These are phyloP conservation scores for Colletotrichum endophyticum DNA, from an alignment of 2,329 filamentous ascomycete species.

Conservation along the genomic window DNA sequence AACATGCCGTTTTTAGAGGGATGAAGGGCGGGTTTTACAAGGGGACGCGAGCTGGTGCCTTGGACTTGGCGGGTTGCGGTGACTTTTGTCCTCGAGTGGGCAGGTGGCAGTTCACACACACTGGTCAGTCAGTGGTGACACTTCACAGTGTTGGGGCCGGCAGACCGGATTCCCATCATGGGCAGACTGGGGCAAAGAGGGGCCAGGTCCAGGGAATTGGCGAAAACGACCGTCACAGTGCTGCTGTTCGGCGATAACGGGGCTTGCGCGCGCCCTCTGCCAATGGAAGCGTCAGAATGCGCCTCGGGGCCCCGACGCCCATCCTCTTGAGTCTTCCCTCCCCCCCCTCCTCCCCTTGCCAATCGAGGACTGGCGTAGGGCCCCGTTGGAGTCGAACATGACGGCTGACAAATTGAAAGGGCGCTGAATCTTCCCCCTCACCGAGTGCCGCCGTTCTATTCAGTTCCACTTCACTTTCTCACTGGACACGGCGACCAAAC, in stretches of 20 bases:
- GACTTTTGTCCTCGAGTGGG: neutral
- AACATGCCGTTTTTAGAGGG: neutral
- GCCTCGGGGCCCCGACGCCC: neutral
- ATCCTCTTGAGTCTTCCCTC: neutral
- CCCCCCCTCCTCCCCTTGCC: constrained; percentile 8
- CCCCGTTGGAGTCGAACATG: neutral
- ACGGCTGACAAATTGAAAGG: constrained; percentile 23
- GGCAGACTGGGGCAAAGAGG: neutral
- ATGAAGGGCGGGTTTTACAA: neutral
- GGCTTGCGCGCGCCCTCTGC: neutral
- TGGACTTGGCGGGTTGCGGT: neutral
- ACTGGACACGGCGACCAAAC: neutral
- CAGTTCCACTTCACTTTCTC: constrained; percentile 14
- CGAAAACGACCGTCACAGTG: constrained; percentile 10
- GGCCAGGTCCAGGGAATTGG: neutral
- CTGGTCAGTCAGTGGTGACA: neutral
- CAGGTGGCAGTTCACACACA: neutral
- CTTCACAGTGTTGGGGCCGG: neutral
- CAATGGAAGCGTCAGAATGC: constrained; percentile 3
- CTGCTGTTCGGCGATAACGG: neutral
- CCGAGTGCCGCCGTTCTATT: constrained; percentile 12
- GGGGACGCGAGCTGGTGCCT: constrained; percentile 3
- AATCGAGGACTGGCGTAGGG: neutral
- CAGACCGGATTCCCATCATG: neutral
- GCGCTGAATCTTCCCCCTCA: constrained; percentile 22